A percentile compares a stretch with the other conserved stretches of the same genome.
Evolutionary conservation across 108 stramenopile species (phyloP).

Genomic region (Epipyxis sp.): DNA sequence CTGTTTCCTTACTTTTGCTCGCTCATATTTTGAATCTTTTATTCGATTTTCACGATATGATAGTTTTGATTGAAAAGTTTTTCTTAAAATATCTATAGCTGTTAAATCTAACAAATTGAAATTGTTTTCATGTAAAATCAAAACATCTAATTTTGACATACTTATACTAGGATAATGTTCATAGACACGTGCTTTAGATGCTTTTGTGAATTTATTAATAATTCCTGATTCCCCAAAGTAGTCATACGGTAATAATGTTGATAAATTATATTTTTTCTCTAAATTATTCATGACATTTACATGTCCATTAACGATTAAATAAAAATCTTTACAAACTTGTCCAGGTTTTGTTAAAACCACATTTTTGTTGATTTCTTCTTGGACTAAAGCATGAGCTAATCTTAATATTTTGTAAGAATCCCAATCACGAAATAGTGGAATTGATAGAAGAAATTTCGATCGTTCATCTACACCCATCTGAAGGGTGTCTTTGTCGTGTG

Average conservation of each 20-base stretch:
- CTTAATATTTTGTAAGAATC: constrained; percentile 19
- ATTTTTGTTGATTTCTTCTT: constrained; percentile 3
- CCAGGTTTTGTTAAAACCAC: neutral
- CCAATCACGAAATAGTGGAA: constrained; percentile 22
- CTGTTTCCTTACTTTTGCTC: constrained; percentile 5
- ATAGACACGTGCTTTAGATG: neutral
- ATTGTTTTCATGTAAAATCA: neutral
- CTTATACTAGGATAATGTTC: constrained; percentile 10
- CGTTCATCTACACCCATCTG: neutral
- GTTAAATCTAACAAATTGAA: neutral
- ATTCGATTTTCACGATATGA: constrained; percentile 5
- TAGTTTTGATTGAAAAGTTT: neutral
- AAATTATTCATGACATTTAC: constrained; percentile 6
- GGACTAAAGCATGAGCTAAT: constrained; percentile 10
- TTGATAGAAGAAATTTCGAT: neutral
- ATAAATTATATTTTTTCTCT: neutral
- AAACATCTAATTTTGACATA: neutral
- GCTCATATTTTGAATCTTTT: neutral
- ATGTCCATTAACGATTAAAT: neutral
- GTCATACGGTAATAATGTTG: neutral
- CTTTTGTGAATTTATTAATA: neutral
- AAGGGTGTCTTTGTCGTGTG: neutral
- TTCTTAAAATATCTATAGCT: neutral
- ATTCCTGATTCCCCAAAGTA: constrained; percentile 28
- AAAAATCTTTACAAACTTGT: neutral